Base-by-base conservation (phyloP, 768 basidiomycete genomes). In the Ephemerocybe angulata region DNA sequence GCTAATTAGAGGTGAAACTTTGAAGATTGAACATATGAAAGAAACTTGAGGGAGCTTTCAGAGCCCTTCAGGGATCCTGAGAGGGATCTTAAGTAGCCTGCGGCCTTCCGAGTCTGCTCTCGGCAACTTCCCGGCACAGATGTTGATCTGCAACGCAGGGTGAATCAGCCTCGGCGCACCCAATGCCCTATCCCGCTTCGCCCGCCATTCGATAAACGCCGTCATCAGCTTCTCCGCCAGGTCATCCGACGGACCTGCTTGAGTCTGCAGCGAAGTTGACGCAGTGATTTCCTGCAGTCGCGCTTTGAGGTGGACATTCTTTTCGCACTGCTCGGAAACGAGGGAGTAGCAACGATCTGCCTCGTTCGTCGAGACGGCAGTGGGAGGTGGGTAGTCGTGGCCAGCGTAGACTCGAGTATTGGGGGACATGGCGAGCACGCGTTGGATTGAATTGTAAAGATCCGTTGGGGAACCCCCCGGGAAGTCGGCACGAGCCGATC, bases 331-430 rank as follows among this genome's bases (percentile, higher is more conserved):
- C 31, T 54, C 53, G 3, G 53, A 54, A 25, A 54, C 53, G 33
- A 54, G 35, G 22, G 31, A 37, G 44, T 46, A 54, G 25, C 53
- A 54, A 3, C 53, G 43, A 3, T 47, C 33, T 7, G 25, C 35
- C 11, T 25, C 17, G 13, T 54, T 7, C 17, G 29, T 37, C 7
- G 30, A 21, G 22, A 28, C 53, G 15, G 47, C 17, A 15, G 53
- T n/a, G n/a, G n/a, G n/a, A n/a, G n/a, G 53, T 27, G 53, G 53
- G n/a, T 54, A 54, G 27, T 54, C 53, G 24, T 54, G 53, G 3
- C 53, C 53, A 6, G 53, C 46, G 46, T 47, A 48, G 44, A 54
- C 10, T 7, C 46, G 43, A 15, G 25, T 37, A 19, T 54, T 41
- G 17, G 53, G 53, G 13, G 29, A n/a, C 13, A 54, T 22, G 27